Base-by-base conservation (phyloP, 192 early-diverging fungal species). In the Rhizophlyctis rosea region DNA sequence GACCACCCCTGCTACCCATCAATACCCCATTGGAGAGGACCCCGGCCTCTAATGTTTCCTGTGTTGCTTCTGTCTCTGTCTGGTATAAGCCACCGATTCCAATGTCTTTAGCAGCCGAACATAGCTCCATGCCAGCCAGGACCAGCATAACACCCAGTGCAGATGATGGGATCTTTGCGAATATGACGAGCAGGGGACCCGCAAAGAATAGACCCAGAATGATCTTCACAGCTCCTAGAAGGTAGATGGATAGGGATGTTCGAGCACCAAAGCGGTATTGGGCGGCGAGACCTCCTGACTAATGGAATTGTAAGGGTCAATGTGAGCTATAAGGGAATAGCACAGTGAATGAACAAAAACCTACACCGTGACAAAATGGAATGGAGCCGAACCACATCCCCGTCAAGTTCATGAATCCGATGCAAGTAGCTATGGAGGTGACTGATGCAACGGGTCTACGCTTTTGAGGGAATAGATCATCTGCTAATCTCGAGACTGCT, bases 231-330 rank as follows among this genome's bases (percentile, higher is more conserved):
- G 73, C 34, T 24, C 94, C 94, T 21, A 96, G 77, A 52, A 91
- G 51, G 48, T 90, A 79, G 61, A 96, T 78, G 34, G 88, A 88
- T 30, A 89, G 78, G 55, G 86, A 89, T 0, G 89, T 81, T 50
- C 94, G 83, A 18, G 94, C 91, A 51, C 94, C 94, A 74, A 96
- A 96, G 5, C 91, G 88, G 69, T 94, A 93, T 74, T 96, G 92
- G 4, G 87, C 94, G n/a, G 91, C 91, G n/a, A 96, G 75, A 24
- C 94, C 94, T 24, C 94, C 93, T 34, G 89, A 89, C 29, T 88
- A 85, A 54, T 89, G 87, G 62, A 60, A n/a, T n/a, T n/a, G 33
- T 58, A 58, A 49, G 54, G 51, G 14, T 21, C 44, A 4, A 34
- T 39, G 16, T 48, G 48, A 47, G 72, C 29, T 39, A 3, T 16